Evolutionary conservation across 768 basidiomycete species (phyloP).

Genomic region (Lactarius deliciosus): DNA sequence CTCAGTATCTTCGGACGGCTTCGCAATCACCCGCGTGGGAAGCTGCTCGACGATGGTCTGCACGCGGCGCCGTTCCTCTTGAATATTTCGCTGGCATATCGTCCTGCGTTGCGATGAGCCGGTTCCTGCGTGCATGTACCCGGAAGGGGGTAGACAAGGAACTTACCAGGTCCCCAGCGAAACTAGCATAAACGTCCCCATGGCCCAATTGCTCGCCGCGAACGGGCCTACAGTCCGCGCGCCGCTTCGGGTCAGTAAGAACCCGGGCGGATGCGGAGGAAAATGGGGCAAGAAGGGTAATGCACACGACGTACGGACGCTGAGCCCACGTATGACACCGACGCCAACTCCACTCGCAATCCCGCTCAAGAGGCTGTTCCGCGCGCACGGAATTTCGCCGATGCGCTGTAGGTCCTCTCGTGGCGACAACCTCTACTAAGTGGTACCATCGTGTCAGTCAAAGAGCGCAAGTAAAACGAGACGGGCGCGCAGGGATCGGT

Average conservation of each 20-base stretch:
- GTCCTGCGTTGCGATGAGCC: constrained; percentile 44
- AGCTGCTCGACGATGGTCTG: constrained; percentile 59
- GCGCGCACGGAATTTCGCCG: constrained; percentile 71
- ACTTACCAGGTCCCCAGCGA: constrained; percentile 71
- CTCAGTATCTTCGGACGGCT: constrained; percentile 38
- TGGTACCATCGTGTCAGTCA: constrained; percentile 31
- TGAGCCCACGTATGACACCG: constrained; percentile 69
- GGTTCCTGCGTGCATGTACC: not conserved
- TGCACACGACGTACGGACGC: constrained; percentile 49
- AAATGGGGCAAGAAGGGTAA: not conserved
- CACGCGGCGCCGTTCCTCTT: constrained; percentile 54
- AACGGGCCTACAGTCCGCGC: constrained; percentile 47
- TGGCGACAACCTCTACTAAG: constrained; percentile 45
- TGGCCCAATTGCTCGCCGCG: constrained; percentile 75
- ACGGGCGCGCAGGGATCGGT: not conserved
- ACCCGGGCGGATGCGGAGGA: not conserved
- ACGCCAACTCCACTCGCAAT: constrained; percentile 80
- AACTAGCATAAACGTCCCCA: constrained; percentile 68
- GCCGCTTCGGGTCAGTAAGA: constrained; percentile 2
- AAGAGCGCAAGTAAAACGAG: not conserved
- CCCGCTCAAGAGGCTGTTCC: constrained; percentile 71
- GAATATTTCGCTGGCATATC: constrained; percentile 57
- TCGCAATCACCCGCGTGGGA: constrained; percentile 51
- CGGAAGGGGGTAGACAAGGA: not conserved
- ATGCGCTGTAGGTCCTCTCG: constrained; percentile 59